Evolutionary conservation across 2,329 filamentous ascomycete genomes (phyloP).

Genomic region (Diaporthe sp.): DNA sequence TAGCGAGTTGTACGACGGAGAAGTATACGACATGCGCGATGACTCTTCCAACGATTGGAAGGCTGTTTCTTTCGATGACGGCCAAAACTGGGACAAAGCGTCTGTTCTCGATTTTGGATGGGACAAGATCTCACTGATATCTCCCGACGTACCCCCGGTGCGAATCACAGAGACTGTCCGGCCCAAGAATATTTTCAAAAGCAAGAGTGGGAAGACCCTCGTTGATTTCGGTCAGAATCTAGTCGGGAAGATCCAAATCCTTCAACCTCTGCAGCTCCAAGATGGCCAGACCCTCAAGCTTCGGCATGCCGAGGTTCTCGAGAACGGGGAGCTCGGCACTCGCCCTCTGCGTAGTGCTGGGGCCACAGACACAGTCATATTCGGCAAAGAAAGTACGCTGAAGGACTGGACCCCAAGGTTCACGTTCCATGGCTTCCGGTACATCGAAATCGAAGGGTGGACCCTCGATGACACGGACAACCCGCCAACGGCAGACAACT

Average conservation of each 20-base stretch:
- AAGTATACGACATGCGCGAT: slow-evolving; percentile 44
- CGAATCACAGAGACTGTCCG: slow-evolving; percentile 41
- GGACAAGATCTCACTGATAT: slow-evolving; percentile 37
- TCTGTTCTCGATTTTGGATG: slow-evolving; percentile 36
- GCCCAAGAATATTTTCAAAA: slow-evolving; percentile 22
- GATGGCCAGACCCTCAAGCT: slow-evolving; percentile 55
- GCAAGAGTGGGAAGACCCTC: slow-evolving; percentile 54
- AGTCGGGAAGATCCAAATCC: slow-evolving; percentile 59
- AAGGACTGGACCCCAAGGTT: slow-evolving; percentile 55
- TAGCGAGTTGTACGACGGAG: slow-evolving; percentile 43
- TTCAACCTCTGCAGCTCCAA: slow-evolving; percentile 44
- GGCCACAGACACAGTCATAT: slow-evolving; percentile 50
- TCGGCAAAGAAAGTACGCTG: slow-evolving; percentile 27
- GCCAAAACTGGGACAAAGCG: neutral
- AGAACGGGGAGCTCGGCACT: slow-evolving; percentile 55
- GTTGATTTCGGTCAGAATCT: slow-evolving; percentile 70
- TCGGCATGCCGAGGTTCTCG: slow-evolving; percentile 65
- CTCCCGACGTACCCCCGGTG: slow-evolving; percentile 47
- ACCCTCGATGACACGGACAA: slow-evolving; percentile 24
- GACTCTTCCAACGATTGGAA: slow-evolving; percentile 37
- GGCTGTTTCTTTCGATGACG: neutral
- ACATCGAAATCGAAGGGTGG: slow-evolving; percentile 61
- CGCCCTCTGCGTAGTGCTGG: slow-evolving; percentile 55
- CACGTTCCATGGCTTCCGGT: slow-evolving; percentile 65
- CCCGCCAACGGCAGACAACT: slow-evolving; percentile 32